Evolutionary conservation across 345 rosid species (phyloP), one percentile per base, ranked within the genome.

Genomic region (Ceriops tagal): DNA sequence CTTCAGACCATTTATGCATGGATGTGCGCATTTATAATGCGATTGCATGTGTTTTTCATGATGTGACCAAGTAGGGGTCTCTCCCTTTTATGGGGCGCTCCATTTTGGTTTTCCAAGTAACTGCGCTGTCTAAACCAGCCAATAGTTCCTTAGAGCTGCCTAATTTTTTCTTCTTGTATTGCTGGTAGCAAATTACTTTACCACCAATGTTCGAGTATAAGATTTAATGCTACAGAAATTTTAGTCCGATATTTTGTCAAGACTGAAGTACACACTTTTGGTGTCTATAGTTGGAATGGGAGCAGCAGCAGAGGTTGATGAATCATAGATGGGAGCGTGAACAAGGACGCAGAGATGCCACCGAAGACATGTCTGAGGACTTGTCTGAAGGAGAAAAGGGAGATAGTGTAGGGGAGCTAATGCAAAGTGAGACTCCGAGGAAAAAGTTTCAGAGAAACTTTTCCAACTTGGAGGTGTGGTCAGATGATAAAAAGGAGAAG

Each of bases 351-450:
- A 77, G 73, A 77, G 98, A 93, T 62, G 97, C 87, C 6, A 87
- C 96, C 0, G 98, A 89, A 63, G 97, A 88, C 78, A 87, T 93
- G 89, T 85, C 83, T 0, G 98, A 93, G 72, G 98, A 93, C 86
- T 82, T 91, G 64, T 88, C 98, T 1, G 98, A 93, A 82, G 98
- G 96, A 53, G 98, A 93, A 81, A 91, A 87, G 76, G 98, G 87
- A 59, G 98, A 93, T 66, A 71, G 66, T 47, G 46, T 82, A n/a
- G 88, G 79, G 13, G 97, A 93, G 31, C 22, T 88, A 77, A 21
- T 71, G 67, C 89, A 72, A 24, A 61, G 83, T 1, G 98, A 93
- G 75, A 85, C 97, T 32, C 95, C 97, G n/a, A 75, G 62, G 77
- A 79, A 60, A 81, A 76, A 24, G 30, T 82, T 86, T 34, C 93